Evolutionary conservation across 2,329 filamentous ascomycete species (phyloP).

Genomic region (Fonsecaea erecta): DNA sequence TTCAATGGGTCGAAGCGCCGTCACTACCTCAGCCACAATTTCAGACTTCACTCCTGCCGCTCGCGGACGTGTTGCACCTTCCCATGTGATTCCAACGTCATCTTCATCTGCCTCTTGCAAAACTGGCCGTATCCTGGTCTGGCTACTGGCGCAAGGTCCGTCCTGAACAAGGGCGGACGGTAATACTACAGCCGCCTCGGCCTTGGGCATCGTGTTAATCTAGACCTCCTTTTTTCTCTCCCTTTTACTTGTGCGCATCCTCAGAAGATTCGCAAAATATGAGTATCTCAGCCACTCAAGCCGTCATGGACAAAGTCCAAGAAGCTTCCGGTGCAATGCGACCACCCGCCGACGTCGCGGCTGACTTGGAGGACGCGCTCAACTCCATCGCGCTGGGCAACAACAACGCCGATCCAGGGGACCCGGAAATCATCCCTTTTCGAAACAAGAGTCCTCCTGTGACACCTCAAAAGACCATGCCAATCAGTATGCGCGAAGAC

Average conservation of each 20-base stretch:
- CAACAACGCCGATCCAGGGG: constrained; percentile 20
- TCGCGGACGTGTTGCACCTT: constrained; percentile 20
- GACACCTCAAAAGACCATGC: constrained; percentile 27
- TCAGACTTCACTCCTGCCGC: constrained; percentile 21
- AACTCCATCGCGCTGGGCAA: constrained; percentile 24
- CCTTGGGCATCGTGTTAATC: constrained; percentile 8
- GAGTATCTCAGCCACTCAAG: constrained; percentile 28
- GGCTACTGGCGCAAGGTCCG: constrained; percentile 56
- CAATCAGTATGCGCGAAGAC: constrained; percentile 4
- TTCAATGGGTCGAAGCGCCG: constrained; percentile 37
- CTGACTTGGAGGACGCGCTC: constrained; percentile 23
- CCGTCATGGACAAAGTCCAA: constrained; percentile 28
- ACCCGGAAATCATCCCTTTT: constrained; percentile 38
- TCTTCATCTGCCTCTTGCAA: constrained; percentile 14
- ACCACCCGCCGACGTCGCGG: constrained; percentile 9
- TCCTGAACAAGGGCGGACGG: constrained; percentile 58
- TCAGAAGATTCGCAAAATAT: constrained; percentile 21
- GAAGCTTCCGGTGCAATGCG: constrained; percentile 1
- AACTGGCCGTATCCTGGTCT: constrained; percentile 41
- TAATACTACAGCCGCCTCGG: constrained; percentile 44
- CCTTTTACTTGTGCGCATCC: neutral
- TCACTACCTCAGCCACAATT: constrained; percentile 19
- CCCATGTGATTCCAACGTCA: constrained; percentile 27
- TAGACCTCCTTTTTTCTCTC: neutral
- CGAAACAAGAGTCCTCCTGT: constrained; percentile 32